These are phyloP conservation scores for Bolboschoenus planiculmis DNA, from an alignment of 176 grass and related monocot genomes.

Conservation along the genomic window DNA sequence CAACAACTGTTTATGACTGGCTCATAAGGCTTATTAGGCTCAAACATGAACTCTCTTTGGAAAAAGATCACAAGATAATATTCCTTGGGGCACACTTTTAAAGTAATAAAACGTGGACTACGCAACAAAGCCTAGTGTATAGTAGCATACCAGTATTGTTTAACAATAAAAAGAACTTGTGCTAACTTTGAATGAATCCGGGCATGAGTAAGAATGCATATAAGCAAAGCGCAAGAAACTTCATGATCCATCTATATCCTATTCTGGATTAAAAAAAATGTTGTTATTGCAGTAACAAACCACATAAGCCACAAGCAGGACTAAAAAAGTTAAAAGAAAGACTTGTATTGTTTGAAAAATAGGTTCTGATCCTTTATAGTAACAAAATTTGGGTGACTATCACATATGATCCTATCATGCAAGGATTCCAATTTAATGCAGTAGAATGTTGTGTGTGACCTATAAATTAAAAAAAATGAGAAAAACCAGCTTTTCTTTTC, in stretches of 20 bases:
- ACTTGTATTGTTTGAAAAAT: background rate
- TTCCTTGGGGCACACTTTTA: background rate
- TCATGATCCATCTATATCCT: slow-evolving; percentile 89
- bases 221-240: slow-evolving; percentile 74
- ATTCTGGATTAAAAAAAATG: slow-evolving; percentile 47
- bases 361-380: background rate
- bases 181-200: slow-evolving; percentile 80
- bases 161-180: background rate
- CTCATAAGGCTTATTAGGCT: background rate
- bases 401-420: no score
- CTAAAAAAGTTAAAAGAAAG: background rate
- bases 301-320: background rate
- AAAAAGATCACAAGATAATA: background rate
- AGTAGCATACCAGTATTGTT: background rate
- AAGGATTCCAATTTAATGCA: background rate
- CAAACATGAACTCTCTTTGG: slow-evolving; percentile 6
- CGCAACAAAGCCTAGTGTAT: background rate
- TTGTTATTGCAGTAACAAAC: slow-evolving; percentile 28
- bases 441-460: background rate
- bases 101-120: background rate
- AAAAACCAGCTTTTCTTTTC: background rate
- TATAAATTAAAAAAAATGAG: background rate
- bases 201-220: slow-evolving; percentile 80
- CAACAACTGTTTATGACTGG: background rate
- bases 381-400: background rate